These are phyloP conservation scores for Fusarium sp. DNA, from an alignment of 2,329 filamentous ascomycete species.

Conservation along the genomic window DNA sequence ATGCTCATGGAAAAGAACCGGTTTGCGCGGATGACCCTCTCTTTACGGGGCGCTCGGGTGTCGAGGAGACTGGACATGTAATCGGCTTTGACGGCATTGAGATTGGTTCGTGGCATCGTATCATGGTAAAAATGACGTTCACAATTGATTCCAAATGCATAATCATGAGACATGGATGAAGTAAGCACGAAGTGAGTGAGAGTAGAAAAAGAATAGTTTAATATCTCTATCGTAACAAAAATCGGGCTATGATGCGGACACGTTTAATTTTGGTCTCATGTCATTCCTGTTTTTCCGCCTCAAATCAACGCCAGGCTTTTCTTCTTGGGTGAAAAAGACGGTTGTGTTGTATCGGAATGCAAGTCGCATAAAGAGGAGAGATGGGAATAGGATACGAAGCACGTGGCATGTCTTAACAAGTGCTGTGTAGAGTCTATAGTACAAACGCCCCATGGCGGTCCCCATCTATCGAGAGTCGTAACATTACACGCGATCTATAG, in stretches of 20 bases:
- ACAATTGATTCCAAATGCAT: not conserved
- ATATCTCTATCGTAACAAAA: conserved; percentile 19
- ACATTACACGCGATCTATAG: conserved; percentile 45
- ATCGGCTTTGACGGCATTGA: conserved; percentile 8
- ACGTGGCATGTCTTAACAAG: conserved; percentile 42
- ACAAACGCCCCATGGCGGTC: conserved; percentile 46
- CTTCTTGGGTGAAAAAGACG: conserved; percentile 1
- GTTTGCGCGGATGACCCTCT: not conserved
- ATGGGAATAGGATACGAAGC: conserved; percentile 46
- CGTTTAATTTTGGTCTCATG: conserved; percentile 11
- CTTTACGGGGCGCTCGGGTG: conserved; percentile 3
- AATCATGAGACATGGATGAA: not conserved
- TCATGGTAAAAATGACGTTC: conserved; percentile 5
- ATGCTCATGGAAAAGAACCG: not conserved
- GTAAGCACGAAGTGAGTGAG: not conserved
- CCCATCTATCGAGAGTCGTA: conserved; percentile 49
- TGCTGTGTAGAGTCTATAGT: conserved; percentile 49
- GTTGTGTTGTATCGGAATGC: conserved; percentile 15
- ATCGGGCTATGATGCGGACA: conserved; percentile 23
- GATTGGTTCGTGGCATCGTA: conserved; percentile 13
- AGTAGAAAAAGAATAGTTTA: not conserved
- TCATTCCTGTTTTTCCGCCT: conserved; percentile 22
- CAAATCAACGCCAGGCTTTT: conserved; percentile 35
- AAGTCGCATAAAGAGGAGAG: conserved; percentile 47
- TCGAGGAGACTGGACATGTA: not conserved